Evolutionary conservation across 2,329 filamentous ascomycete species (phyloP).

Genomic region (Helotiales sp.): DNA sequence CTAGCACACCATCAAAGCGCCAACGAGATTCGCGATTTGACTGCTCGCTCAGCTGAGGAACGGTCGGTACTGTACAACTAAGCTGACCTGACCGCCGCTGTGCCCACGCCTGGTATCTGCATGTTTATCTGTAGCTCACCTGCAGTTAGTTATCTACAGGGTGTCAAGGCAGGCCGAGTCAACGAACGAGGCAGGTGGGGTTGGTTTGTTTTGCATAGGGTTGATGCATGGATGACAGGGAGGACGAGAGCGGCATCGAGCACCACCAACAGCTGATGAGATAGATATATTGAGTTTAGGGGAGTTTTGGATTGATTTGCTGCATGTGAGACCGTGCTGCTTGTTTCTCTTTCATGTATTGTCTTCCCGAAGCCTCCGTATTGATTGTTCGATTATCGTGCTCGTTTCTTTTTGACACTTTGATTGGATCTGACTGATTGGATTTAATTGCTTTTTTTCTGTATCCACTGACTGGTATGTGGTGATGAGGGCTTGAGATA

Average conservation of each 20-base stretch:
- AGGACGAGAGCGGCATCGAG: background rate
- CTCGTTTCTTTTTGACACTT: background rate
- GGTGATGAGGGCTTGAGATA: background rate
- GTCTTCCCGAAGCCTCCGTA: background rate
- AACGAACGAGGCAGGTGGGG: background rate
- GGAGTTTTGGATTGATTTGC: background rate
- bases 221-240: background rate
- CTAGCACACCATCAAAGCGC: conserved; percentile 1
- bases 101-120: background rate
- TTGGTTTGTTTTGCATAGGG: background rate
- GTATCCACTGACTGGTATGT: background rate
- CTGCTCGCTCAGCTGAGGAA: background rate
- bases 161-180: background rate
- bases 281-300: background rate
- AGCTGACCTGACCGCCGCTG: background rate
- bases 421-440: background rate
- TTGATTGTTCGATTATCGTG: background rate
- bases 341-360: background rate
- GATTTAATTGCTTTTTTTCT: background rate
- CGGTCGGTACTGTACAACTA: too few relatives aligned
- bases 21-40: conserved; percentile 9
- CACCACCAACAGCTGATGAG: background rate
- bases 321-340: background rate
- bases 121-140: background rate
- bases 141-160: background rate